Percentiles rank a stretch among this genome's conserved stretches.
These are phyloP conservation scores for Diaporthe citri DNA, from an alignment of 2,329 filamentous ascomycete genomes.

Conservation along the genomic window DNA sequence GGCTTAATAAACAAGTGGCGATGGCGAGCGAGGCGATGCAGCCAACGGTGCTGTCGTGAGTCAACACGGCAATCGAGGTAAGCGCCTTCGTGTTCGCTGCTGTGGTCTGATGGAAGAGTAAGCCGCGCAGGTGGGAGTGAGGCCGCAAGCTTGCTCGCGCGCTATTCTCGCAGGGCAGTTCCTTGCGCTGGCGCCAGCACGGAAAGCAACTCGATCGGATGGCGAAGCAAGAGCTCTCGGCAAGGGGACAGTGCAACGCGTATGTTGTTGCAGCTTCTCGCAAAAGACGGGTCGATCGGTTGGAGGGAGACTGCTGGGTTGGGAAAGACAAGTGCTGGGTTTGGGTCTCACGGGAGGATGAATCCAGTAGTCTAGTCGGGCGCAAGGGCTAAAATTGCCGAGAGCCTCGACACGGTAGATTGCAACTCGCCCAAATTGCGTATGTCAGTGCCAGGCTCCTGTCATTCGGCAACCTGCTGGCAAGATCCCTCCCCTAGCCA, in stretches of 20 bases:
- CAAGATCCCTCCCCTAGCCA: not conserved
- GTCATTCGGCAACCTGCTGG: not conserved
- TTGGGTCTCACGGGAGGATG: conserved; percentile 28
- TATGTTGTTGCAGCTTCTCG: conserved; percentile 3
- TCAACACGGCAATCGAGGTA: not conserved
- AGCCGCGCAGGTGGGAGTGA: not conserved
- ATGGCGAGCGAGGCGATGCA: conserved; percentile 4
- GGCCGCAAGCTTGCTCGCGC: not conserved
- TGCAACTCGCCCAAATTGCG: conserved; percentile 5
- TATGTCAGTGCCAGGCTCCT: not conserved
- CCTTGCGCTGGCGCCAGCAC: not conserved
- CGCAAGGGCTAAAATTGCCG: conserved; percentile 28
- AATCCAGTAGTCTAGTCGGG: conserved; percentile 8
- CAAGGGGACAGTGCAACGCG: not conserved
- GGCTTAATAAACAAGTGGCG: not conserved
- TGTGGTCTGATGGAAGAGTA: conserved; percentile 1
- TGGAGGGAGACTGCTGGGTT: not conserved
- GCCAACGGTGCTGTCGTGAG: not conserved
- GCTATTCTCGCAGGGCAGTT: not conserved
- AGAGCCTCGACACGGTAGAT: conserved; percentile 26
- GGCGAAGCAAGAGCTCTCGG: conserved; percentile 13
- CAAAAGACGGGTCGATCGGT: not conserved
- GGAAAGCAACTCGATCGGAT: not conserved
- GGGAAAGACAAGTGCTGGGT: conserved; percentile 16
- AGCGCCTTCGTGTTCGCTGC: conserved; percentile 6